phyloP scores from a whole-genome alignment of 441 rosid genomes.

The Euphorbia celastroides region DNA sequence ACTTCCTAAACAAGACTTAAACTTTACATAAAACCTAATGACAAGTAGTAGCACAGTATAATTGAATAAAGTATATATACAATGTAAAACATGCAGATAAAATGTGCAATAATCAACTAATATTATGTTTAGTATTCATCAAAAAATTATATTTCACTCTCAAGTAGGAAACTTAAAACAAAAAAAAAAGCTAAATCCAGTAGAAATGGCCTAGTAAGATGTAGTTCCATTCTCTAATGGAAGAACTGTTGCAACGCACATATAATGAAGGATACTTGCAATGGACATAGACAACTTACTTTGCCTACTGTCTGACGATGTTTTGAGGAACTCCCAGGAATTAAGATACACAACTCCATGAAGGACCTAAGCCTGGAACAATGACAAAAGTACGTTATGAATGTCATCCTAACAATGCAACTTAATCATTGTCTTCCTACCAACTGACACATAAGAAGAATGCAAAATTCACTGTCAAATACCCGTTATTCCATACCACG shows the following conservation, averaged over 20 bases:
- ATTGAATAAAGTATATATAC: no score
- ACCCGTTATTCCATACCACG: slow-evolving; percentile 1
- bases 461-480: neutral
- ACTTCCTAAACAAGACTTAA: no score
- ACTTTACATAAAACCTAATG: no score
- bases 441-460: neutral
- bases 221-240: neutral
- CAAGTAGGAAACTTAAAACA: neutral
- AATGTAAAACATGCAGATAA: no score
- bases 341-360: slow-evolving; percentile 89
- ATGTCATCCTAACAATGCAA: neutral
- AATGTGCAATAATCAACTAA: no score
- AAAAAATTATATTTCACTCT: neutral
- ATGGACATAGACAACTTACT: slow-evolving; percentile 37
- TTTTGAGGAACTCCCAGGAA: slow-evolving; percentile 68
- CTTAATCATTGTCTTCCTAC: neutral
- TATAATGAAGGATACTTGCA: no score
- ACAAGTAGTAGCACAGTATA: no score
- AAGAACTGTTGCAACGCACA: neutral
- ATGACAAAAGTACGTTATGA: slow-evolving; percentile 10
- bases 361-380: slow-evolving; percentile 74
- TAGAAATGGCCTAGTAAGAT: neutral
- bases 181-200: neutral
- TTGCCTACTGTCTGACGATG: slow-evolving; percentile 39
- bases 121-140: neutral